Conservation (phyloP, 768 basidiomycete genomes). For the Pleurotus pulmonarius region DNA sequence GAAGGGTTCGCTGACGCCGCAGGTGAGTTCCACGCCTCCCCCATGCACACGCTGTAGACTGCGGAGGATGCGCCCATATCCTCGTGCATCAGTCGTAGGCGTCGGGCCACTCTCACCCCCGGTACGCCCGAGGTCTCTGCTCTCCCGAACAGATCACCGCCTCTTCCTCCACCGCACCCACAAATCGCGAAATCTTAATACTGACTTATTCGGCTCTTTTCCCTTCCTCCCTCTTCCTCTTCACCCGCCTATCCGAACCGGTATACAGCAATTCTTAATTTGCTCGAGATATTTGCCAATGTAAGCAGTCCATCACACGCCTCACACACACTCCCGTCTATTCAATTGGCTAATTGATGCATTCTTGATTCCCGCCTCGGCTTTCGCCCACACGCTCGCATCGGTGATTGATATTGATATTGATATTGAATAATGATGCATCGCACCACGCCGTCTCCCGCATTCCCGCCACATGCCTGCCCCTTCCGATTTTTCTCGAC, state of each 20-base stretch:
- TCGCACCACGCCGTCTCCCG: too few species aligned
- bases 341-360: too few species aligned
- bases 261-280: constrained; percentile 59
- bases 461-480: too few species aligned
- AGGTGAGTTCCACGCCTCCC: constrained; percentile 32
- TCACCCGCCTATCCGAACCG: too few species aligned
- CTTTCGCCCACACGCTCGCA: too few species aligned
- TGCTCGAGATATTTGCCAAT: constrained; percentile 69
- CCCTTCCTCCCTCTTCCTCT: neutral
- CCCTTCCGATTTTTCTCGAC: neutral
- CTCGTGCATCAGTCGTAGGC: neutral
- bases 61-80: too few species aligned
- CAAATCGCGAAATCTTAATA: neutral
- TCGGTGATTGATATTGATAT: too few species aligned
- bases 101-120: neutral
- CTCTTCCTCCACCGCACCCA: neutral
- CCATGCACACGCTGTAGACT: neutral
- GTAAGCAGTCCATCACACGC: constrained; percentile 20
- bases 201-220: constrained; percentile 7
- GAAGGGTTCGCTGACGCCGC: constrained; percentile 79
- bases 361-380: too few species aligned
- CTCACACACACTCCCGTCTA: too few species aligned
- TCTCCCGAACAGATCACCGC: neutral
- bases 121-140: neutral
- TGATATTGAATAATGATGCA: too few species aligned